These are phyloP conservation scores for Theobroma grandiflorum DNA, from an alignment of 441 rosid genomes.

Conservation along the genomic window DNA sequence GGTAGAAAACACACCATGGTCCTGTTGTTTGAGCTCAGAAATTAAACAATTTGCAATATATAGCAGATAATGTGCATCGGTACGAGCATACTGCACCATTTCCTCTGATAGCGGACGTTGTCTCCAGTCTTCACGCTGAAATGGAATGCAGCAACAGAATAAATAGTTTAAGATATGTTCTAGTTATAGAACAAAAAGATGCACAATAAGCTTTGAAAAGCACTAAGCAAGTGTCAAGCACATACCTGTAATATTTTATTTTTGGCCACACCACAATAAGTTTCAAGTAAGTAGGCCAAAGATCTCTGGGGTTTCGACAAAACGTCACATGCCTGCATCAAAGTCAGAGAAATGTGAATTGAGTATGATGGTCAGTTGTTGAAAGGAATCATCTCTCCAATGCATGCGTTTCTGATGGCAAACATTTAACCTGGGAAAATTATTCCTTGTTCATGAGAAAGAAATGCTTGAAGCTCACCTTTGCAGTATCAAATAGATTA, in stretches of 20 bases:
- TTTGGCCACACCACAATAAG: constrained; percentile 77
- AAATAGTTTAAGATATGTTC: constrained; percentile 18
- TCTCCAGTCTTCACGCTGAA: constrained; percentile 99
- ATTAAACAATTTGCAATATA: constrained; percentile 70
- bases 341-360: constrained; percentile 31
- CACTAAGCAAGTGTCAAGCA: constrained; percentile 18
- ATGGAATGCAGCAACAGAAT: constrained; percentile 31
- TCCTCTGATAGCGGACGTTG: constrained; percentile 81
- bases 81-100: constrained; percentile 86
- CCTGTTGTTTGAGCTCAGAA: constrained; percentile 69
- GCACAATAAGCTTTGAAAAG: background rate
- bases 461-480: constrained; percentile 55
- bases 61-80: constrained; percentile 89
- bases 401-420: background rate
- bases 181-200: constrained; percentile 1
- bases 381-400: background rate
- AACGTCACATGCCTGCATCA: constrained; percentile 83
- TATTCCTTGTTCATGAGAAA: background rate
- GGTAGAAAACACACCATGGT: constrained; percentile 55
- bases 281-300: constrained; percentile 85
- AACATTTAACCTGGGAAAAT: background rate
- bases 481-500: constrained; percentile 93
- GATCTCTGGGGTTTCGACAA: constrained; percentile 91
- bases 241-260: constrained; percentile 90
- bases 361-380: background rate